phyloP scores from a whole-genome alignment of 1,284 basidiomycete genomes.

The Cryptococcus deneoformans region DNA sequence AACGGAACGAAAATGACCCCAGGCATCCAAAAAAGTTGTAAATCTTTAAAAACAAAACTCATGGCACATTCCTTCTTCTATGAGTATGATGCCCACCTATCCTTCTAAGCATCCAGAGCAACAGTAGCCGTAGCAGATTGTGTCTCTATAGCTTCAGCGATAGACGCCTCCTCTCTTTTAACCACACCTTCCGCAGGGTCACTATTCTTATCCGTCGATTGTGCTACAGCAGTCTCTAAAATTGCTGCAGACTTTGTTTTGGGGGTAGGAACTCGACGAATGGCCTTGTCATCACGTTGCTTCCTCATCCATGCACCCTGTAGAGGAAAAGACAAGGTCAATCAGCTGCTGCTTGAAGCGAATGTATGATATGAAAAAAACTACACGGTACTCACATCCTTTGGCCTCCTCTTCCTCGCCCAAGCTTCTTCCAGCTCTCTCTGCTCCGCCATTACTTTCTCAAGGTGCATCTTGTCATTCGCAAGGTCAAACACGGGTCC shows the following conservation, averaged over 20 bases:
- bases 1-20: too few species aligned
- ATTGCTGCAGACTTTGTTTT: neutral
- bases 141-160: neutral
- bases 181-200: neutral
- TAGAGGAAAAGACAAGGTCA: too few species aligned
- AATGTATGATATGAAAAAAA: neutral
- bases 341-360: neutral
- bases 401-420: conserved; percentile 44
- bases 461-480: conserved; percentile 13
- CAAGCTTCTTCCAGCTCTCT: conserved; percentile 40
- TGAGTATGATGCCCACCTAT: too few species aligned
- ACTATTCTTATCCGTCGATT: neutral
- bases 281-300: conserved; percentile 39
- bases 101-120: too few species aligned
- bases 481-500: conserved; percentile 32
- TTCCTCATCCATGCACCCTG: conserved; percentile 47
- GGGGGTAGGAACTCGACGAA: conserved; percentile 13
- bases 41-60: too few species aligned
- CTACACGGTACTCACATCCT: conserved; percentile 40
- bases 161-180: neutral
- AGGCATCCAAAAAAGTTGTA: too few species aligned
- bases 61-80: too few species aligned
- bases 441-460: conserved; percentile 34
- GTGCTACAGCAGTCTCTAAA: neutral
- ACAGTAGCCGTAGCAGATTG: neutral